phyloP scores from a whole-genome alignment of 805 yeast genomes.

The Lipomyces mesembrius region DNA sequence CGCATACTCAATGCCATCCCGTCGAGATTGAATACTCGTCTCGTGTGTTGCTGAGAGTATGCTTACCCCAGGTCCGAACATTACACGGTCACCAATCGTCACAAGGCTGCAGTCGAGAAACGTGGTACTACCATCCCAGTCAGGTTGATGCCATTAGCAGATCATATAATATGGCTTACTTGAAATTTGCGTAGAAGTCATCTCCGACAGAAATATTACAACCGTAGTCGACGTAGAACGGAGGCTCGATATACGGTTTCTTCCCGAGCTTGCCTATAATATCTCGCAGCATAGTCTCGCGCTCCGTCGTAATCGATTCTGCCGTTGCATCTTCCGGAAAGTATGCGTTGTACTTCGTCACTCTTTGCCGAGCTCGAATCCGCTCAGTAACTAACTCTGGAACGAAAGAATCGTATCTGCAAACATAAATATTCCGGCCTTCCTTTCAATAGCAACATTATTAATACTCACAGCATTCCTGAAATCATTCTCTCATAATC shows the following conservation, averaged over 20 bases:
- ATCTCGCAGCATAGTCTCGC: slow-evolving; percentile 47
- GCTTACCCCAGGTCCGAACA: slow-evolving; percentile 62
- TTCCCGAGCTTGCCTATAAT: slow-evolving; percentile 58
- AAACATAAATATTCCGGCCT: neutral
- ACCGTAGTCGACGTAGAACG: slow-evolving; percentile 69
- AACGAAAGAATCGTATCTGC: slow-evolving; percentile 47
- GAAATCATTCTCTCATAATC: slow-evolving; percentile 64
- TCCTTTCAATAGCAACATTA: neutral
- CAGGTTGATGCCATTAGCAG: neutral
- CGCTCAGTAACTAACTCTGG: slow-evolving; percentile 43
- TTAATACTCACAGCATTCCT: slow-evolving; percentile 46
- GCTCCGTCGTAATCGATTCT: slow-evolving; percentile 47
- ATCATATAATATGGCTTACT: slow-evolving; percentile 15
- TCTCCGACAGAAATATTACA: slow-evolving; percentile 63
- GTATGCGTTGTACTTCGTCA: slow-evolving; percentile 42
- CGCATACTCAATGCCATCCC: slow-evolving; percentile 57
- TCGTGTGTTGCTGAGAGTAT: slow-evolving; percentile 67
- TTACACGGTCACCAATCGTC: slow-evolving; percentile 61
- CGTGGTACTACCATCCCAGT: slow-evolving; percentile 36
- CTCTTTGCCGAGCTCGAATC: slow-evolving; percentile 42
- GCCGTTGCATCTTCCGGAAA: slow-evolving; percentile 39
- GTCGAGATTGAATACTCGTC: slow-evolving; percentile 53
- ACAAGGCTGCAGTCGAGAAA: slow-evolving; percentile 66
- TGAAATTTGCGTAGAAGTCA: slow-evolving; percentile 62
- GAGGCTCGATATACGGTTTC: slow-evolving; percentile 57